phyloP scores from a whole-genome alignment of 129 eudicot species.

The Flaveria sonorensis region DNA sequence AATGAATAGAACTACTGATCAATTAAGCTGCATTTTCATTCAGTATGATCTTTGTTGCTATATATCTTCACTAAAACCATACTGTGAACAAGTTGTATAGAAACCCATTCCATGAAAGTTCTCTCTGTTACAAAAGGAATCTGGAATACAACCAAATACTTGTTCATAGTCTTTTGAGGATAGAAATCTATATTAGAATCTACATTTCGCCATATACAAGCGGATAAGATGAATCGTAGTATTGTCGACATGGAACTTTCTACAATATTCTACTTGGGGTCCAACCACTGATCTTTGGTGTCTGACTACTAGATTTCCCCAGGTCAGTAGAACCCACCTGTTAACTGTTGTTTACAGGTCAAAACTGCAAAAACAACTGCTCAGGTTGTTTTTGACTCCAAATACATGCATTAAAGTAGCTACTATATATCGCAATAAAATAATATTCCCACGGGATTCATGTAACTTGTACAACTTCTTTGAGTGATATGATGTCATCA shows the following conservation, averaged over 20 bases:
- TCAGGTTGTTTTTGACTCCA: slow-evolving; percentile 17
- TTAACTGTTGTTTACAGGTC: slow-evolving; percentile 29
- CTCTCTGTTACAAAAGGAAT: slow-evolving; percentile 1
- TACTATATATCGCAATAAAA: slow-evolving; percentile 13
- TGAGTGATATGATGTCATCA: slow-evolving; percentile 61
- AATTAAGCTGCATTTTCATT: too few species aligned
- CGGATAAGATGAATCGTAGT: slow-evolving; percentile 3
- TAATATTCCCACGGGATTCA: slow-evolving; percentile 27
- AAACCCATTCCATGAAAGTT: neutral
- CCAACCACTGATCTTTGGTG: neutral
- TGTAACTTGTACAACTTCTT: slow-evolving; percentile 49
- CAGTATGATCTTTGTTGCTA: too few species aligned
- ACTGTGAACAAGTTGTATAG: neutral
- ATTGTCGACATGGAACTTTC: slow-evolving; percentile 12
- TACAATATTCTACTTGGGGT: slow-evolving; percentile 18
- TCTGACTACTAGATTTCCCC: neutral
- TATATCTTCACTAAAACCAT: neutral
- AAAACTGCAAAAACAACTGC: slow-evolving; percentile 28
- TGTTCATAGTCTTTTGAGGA: neutral
- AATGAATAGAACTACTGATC: too few species aligned
- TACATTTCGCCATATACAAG: slow-evolving; percentile 12
- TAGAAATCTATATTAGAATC: neutral
- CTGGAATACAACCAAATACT: neutral
- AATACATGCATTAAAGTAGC: neutral
- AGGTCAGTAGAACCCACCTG: neutral